Evolutionary conservation across 148 eudicot species (phyloP).

Genomic region (Rhododendron williamsianum): DNA sequence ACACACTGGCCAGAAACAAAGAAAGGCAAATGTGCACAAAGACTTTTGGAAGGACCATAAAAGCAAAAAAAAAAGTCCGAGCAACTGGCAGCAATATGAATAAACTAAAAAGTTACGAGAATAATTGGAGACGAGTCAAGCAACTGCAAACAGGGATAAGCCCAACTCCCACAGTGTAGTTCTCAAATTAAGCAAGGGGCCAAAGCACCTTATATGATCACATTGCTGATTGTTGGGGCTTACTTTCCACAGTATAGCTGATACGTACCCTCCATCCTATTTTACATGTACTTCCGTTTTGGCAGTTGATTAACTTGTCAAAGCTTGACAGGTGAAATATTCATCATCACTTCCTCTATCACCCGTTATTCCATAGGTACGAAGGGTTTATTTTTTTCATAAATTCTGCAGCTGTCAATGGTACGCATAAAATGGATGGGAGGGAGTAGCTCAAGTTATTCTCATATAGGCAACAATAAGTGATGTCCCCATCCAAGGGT

Average conservation of each 20-base stretch:
- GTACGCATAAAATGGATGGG: background rate
- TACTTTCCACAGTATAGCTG: slow-evolving; percentile 6
- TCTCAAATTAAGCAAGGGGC: background rate
- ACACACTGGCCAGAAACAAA: background rate
- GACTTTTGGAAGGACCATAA: background rate
- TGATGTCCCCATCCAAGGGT: background rate
- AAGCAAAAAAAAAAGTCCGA: background rate
- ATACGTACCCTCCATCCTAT: background rate
- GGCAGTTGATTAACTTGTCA: background rate
- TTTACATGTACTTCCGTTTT: background rate
- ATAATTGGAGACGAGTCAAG: background rate
- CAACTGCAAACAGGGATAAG: background rate
- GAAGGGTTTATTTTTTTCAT: background rate
- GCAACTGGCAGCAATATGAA: background rate
- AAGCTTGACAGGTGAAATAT: background rate
- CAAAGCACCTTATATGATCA: background rate
- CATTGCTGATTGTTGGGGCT: background rate
- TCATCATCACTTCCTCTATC: background rate
- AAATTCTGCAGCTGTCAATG: background rate
- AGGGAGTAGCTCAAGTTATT: background rate
- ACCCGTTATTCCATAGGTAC: background rate
- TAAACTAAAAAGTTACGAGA: background rate
- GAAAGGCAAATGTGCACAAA: background rate
- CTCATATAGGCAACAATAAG: background rate
- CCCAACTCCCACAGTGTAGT: background rate